Evolutionary conservation across 2,329 filamentous ascomycete genomes (phyloP).

Genomic region (Calycina herbarum): DNA sequence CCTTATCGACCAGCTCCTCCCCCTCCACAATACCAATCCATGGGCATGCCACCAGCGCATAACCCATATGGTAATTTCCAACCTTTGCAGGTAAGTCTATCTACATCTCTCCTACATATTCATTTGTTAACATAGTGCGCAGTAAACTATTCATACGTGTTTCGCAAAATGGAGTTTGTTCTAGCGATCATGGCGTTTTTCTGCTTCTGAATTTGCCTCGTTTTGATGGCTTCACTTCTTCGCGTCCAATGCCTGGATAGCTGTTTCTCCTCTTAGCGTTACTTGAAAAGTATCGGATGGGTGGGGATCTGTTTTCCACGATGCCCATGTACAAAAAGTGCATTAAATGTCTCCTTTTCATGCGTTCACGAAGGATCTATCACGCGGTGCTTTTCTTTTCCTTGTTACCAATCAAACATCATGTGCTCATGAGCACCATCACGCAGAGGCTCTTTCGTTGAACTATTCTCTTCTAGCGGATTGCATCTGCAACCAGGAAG

Average conservation of each 20-base stretch:
- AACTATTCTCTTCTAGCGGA: background rate
- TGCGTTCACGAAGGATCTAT: conserved; percentile 39
- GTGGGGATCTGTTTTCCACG: conserved; percentile 40
- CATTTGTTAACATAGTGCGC: conserved; percentile 19
- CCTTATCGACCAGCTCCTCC: conserved; percentile 93
- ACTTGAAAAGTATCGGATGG: conserved; percentile 41
- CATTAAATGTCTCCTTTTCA: conserved; percentile 40
- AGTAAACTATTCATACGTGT: conserved; percentile 39
- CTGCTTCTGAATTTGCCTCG: conserved; percentile 36
- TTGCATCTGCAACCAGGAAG: background rate
- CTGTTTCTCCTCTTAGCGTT: conserved; percentile 42
- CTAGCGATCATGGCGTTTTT: conserved; percentile 39
- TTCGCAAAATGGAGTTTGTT: conserved; percentile 39
- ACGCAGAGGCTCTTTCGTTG: background rate
- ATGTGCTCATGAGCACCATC: conserved; percentile 7
- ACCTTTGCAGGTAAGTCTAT: conserved; percentile 36
- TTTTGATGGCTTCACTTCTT: conserved; percentile 37
- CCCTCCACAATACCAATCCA: conserved; percentile 69
- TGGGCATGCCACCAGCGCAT: conserved; percentile 44
- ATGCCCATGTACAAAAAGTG: conserved; percentile 42
- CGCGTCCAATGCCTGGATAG: conserved; percentile 40
- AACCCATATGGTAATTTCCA: conserved; percentile 37
- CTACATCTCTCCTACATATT: background rate
- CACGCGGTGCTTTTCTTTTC: conserved; percentile 4
- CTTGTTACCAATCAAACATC: background rate